Base-by-base conservation (phyloP, 2,329 filamentous ascomycete genomes). In the Cladophialophora immunda region DNA sequence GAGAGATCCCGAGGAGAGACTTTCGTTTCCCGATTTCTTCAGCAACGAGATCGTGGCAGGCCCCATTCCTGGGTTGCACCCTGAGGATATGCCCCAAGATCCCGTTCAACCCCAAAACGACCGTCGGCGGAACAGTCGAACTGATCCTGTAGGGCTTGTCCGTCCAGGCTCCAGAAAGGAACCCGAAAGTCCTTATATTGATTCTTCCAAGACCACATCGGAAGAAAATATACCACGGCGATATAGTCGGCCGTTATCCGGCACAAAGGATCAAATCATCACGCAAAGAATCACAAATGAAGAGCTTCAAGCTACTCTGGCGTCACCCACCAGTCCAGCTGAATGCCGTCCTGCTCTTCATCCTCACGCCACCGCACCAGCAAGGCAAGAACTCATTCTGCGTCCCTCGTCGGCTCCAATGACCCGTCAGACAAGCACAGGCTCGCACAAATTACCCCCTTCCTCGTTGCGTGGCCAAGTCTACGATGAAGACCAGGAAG, bases 11-110 rank as follows among this genome's bases (percentile, higher is more conserved):
- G 88, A 92, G 4, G 92, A 97, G 77, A 87, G 95, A 65, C 86
- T 97, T 77, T 91, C 88, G 64, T 98, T 97, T 73, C 89, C 92
- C 59, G 88, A 90, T 70, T 95, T 97, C 77, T 98, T 98, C 79
- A 83, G 81, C 17, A 89, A 94, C 75, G 80, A 85, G 32, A 89
- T 95, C 32, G 87, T 97, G 60, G 87, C 86, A 13, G 86, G 85
- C 22, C 86, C 89, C 3, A 97, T 97, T 73, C 93, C 93, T 0
- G 92, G 90, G 5, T 81, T 97, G 32, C 89, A 93, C 6, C 90
- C 89, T 50, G 92, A 97, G 74, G 93, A 97, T 75, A 70, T 89
- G 25, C 86, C 86, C 53, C 50, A 58, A 38, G 65, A 66, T 17
- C 45, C 58, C 4, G n/a, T 38, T 9, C 32, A 55, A 15, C 15